Evolutionary conservation across 1,284 basidiomycete genomes (phyloP).

Genomic region (Cryptococcus hybrid): DNA sequence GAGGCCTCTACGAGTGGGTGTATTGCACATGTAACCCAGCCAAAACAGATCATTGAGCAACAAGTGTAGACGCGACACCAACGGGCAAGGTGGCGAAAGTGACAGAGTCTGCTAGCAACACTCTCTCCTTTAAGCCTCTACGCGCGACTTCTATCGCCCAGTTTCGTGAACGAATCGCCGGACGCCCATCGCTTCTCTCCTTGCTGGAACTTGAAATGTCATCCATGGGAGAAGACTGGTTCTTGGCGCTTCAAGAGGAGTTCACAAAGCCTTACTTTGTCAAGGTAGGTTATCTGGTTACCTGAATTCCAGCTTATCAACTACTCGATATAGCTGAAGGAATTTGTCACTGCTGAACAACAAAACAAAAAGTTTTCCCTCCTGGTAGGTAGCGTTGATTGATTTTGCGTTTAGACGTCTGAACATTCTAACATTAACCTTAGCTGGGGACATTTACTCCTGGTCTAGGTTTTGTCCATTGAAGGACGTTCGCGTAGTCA

Average conservation of each 20-base stretch:
- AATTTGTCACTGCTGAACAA: conserved; percentile 43
- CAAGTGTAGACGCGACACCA: background rate
- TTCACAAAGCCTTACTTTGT: conserved; percentile 49
- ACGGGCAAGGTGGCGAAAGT: background rate
- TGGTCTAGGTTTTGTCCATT: conserved; percentile 53
- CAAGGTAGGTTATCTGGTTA: conserved; percentile 19
- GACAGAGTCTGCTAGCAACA: background rate
- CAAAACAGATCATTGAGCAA: background rate
- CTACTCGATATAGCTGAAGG: conserved; percentile 37
- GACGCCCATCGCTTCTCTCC: conserved; percentile 17
- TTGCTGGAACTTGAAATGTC: conserved; percentile 46
- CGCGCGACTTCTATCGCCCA: background rate
- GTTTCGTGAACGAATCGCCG: conserved; percentile 22
- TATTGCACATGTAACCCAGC: background rate
- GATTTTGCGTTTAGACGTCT: background rate
- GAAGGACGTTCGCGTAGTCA: conserved; percentile 50
- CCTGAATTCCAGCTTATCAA: background rate
- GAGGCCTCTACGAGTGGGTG: background rate
- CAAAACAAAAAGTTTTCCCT: conserved; percentile 50
- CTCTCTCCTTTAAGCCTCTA: background rate
- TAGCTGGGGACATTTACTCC: conserved; percentile 53
- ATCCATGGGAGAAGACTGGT: conserved; percentile 51
- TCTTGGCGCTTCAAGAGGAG: conserved; percentile 49
- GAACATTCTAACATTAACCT: background rate
- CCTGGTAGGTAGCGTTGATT: conserved; percentile 41